Percentiles rank a stretch among this genome's conserved stretches.
Conservation (phyloP, 495 filamentous ascomycete genomes). For the Hypoxylon rickii region DNA sequence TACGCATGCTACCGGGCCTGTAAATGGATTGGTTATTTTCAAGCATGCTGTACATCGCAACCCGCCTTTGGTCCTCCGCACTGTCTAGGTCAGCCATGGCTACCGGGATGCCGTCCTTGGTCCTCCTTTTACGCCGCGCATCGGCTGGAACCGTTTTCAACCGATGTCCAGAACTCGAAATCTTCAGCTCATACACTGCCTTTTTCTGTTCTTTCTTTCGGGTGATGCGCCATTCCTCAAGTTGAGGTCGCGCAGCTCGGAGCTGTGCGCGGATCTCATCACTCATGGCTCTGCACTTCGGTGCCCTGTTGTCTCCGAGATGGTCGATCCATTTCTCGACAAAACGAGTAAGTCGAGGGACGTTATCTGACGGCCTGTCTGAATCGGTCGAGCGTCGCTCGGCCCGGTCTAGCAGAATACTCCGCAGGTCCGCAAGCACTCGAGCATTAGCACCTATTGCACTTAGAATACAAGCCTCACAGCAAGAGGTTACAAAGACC, state of each 20-base stretch:
- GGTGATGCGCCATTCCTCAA: slow-evolving; percentile 24
- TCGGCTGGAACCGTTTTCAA: slow-evolving; percentile 11
- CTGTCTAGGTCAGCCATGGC: slow-evolving; percentile 24
- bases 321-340: slow-evolving; percentile 50
- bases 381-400: slow-evolving; percentile 18
- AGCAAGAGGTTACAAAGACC: slow-evolving; percentile 38
- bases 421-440: slow-evolving; percentile 43
- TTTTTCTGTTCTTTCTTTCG: slow-evolving; percentile 13
- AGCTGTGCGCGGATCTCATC: slow-evolving; percentile 18
- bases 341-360: slow-evolving; percentile 40
- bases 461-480: slow-evolving; percentile 53
- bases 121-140: slow-evolving; percentile 12
- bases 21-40: slow-evolving; percentile 20
- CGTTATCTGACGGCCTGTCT: neutral
- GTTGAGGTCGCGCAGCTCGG: slow-evolving; percentile 13
- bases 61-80: slow-evolving; percentile 24
- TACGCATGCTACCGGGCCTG: slow-evolving; percentile 31
- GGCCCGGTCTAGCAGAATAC: slow-evolving; percentile 40
- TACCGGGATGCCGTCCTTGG: slow-evolving; percentile 35
- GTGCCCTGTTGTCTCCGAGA: slow-evolving; percentile 6
- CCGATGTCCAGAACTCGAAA: slow-evolving; percentile 1
- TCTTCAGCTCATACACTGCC: slow-evolving; percentile 17
- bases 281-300: slow-evolving; percentile 27
- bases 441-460: slow-evolving; percentile 45
- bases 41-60: slow-evolving; percentile 11